phyloP scores from a whole-genome alignment of 2,329 filamentous ascomycete species.

The Fusarium papillatum region DNA sequence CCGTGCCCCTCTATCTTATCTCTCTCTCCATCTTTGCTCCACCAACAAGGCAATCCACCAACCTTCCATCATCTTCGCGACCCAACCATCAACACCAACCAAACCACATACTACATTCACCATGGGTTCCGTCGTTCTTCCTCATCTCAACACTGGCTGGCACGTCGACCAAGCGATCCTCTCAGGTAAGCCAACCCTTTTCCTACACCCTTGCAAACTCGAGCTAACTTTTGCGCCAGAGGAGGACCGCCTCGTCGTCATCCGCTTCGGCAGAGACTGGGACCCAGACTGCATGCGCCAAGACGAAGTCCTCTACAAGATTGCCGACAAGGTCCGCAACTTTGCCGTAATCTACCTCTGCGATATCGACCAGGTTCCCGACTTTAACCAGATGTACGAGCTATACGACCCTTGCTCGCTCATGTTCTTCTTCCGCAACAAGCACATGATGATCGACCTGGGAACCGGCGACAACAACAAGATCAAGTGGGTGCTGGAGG shows the following conservation, averaged over 20 bases:
- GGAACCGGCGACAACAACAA: constrained; percentile 99
- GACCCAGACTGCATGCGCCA: constrained; percentile 81
- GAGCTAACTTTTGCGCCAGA: constrained; percentile 59
- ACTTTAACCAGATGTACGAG: constrained; percentile 98
- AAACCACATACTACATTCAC: not conserved
- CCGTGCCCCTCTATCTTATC: constrained; percentile 29
- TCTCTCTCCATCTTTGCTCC: constrained; percentile 7
- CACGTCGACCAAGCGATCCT: constrained; percentile 97
- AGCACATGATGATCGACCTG: constrained; percentile 99
- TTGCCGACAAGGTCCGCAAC: constrained; percentile 94
- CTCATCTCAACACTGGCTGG: constrained; percentile 93
- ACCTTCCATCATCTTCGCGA: not conserved
- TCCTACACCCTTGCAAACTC: not conserved
- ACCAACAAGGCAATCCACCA: constrained; percentile 9
- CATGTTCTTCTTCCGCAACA: constrained; percentile 98
- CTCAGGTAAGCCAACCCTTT: constrained; percentile 47
- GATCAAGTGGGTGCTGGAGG: constrained; percentile 92
- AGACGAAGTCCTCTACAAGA: constrained; percentile 95
- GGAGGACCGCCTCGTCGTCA: constrained; percentile 93
- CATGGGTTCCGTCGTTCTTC: constrained; percentile 90
- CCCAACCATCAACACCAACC: not conserved
- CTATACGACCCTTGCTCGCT: constrained; percentile 93
- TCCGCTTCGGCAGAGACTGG: constrained; percentile 91
- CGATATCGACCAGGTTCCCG: constrained; percentile 90
- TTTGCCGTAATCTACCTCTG: constrained; percentile 94